Evolutionary conservation across 1,284 basidiomycete genomes (phyloP).

Genomic region (Coniophora puteana): DNA sequence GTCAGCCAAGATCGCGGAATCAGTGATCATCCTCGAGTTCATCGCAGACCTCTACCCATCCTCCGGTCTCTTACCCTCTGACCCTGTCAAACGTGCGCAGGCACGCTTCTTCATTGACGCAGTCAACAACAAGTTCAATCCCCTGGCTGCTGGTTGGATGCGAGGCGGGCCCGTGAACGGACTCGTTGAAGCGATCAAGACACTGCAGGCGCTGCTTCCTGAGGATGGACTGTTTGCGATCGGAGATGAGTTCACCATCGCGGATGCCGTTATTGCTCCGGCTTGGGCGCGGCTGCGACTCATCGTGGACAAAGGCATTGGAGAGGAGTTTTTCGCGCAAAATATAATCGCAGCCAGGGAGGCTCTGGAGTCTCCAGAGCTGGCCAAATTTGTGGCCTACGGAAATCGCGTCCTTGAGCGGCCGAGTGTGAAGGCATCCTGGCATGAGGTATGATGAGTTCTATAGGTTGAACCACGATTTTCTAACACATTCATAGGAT

Average conservation of each 20-base stretch:
- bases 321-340: no score
- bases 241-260: slow-evolving; percentile 40
- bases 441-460: slow-evolving; percentile 44
- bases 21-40: slow-evolving; percentile 60
- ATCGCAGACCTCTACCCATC: slow-evolving; percentile 51
- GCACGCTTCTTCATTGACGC: slow-evolving; percentile 59
- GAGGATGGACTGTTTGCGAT: slow-evolving; percentile 24
- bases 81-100: slow-evolving; percentile 52
- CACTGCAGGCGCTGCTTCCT: slow-evolving; percentile 30
- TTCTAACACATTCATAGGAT: no score
- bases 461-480: no score
- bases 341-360: no score
- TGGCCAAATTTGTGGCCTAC: slow-evolving; percentile 40
- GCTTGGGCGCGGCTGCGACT: slow-evolving; percentile 44
- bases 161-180: slow-evolving; percentile 28
- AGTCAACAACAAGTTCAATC: slow-evolving; percentile 23
- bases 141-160: slow-evolving; percentile 34
- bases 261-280: slow-evolving; percentile 50
- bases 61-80: slow-evolving; percentile 43
- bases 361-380: slow-evolving; percentile 35
- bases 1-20: slow-evolving; percentile 58
- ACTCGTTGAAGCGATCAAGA: slow-evolving; percentile 18
- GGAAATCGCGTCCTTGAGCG: slow-evolving; percentile 36
- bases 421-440: slow-evolving; percentile 45
- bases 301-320: slow-evolving; percentile 31